Conservation (phyloP, 768 basidiomycete genomes). For the Auricularia sp. region DNA sequence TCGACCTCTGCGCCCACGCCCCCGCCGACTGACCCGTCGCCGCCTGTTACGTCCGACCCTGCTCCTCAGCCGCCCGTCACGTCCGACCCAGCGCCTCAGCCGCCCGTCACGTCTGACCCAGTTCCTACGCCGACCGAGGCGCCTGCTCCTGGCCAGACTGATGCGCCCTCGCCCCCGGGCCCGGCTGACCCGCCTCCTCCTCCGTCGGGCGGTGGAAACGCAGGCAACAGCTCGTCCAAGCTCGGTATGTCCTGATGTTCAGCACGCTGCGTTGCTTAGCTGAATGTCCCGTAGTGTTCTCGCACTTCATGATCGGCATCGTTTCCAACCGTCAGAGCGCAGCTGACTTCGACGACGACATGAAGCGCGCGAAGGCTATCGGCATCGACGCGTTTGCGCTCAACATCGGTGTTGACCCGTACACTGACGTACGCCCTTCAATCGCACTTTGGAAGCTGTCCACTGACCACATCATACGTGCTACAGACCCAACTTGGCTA, state of each 20-base stretch:
- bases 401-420: slow-evolving; percentile 47
- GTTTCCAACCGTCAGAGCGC: slow-evolving; percentile 22
- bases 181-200: slow-evolving; percentile 17
- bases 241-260: background rate
- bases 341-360: slow-evolving; percentile 16
- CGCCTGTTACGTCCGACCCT: background rate
- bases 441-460: too few relatives aligned
- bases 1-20: background rate
- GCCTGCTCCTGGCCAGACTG: slow-evolving; percentile 12
- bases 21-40: too few relatives aligned
- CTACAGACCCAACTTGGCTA: slow-evolving; percentile 16
- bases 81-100: too few relatives aligned
- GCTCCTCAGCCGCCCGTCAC: background rate
- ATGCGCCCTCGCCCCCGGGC: slow-evolving; percentile 21
- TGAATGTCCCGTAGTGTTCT: slow-evolving; percentile 9
- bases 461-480: background rate
- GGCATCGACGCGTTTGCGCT: slow-evolving; percentile 44
- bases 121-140: background rate
- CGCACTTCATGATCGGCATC: slow-evolving; percentile 4
- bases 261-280: background rate
- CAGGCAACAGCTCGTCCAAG: background rate
- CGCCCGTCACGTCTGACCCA: too few relatives aligned
- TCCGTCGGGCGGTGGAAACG: background rate
- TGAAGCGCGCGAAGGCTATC: slow-evolving; percentile 5
- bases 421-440: slow-evolving; percentile 12